Conservation (phyloP, 192 early-diverging fungal genomes). For the Bifiguratus adelaidae region DNA sequence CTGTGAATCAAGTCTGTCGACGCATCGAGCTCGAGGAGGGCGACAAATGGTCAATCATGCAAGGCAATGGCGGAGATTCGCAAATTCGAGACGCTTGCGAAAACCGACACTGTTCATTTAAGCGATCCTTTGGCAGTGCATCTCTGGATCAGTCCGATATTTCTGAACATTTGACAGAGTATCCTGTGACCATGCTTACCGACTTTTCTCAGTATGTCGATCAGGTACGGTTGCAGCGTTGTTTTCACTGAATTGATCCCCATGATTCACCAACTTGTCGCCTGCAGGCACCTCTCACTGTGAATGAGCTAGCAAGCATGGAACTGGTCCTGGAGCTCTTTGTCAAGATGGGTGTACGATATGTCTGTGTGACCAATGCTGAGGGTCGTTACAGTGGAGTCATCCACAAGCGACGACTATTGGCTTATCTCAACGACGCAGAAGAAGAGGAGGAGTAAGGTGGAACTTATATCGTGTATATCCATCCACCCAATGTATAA, state of each 20-base stretch:
- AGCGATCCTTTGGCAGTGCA: no score
- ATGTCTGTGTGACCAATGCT: conserved; percentile 62
- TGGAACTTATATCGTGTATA: no score
- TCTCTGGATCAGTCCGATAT: no score
- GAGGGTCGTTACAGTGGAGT: conserved; percentile 69
- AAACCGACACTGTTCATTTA: no score
- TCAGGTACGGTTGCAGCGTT: conserved; percentile 8
- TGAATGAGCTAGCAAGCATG: conserved; percentile 65
- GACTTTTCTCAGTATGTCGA: conserved; percentile 26
- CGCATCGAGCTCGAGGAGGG: not conserved
- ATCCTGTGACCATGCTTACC: not conserved
- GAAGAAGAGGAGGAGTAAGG: no score
- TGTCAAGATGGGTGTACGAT: conserved; percentile 71
- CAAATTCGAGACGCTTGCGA: no score
- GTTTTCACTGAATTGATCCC: not conserved
- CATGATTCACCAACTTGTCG: not conserved
- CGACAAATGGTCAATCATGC: not conserved
- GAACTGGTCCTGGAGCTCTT: conserved; percentile 81
- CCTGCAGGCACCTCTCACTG: conserved; percentile 64
- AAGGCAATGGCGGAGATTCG: not conserved
- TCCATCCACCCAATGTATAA: no score
- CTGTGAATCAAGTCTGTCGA: conserved; percentile 27
- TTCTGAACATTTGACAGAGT: no score
- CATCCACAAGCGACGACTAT: conserved; percentile 74
- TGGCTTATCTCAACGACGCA: conserved; percentile 64